These are phyloP conservation scores for Rhizopogon vesiculosus DNA, from an alignment of 768 basidiomycete species.

Conservation along the genomic window DNA sequence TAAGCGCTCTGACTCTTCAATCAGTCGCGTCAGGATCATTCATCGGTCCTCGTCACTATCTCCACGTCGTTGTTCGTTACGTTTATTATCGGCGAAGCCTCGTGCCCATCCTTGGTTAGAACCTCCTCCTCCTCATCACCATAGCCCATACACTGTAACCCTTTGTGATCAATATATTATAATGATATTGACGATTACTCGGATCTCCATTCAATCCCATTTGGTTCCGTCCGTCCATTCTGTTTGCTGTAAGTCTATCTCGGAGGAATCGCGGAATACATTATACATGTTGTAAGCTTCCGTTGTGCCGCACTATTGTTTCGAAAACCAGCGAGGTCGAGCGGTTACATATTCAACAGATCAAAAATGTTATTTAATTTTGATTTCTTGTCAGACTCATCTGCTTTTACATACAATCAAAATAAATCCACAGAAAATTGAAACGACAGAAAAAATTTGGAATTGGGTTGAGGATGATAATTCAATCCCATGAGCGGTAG, in stretches of 20 bases:
- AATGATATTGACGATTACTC: not conserved
- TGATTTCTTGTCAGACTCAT: not conserved
- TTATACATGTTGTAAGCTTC: no score
- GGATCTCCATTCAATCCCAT: not conserved
- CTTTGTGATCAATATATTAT: not conserved
- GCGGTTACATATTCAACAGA: not conserved
- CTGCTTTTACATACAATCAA: no score
- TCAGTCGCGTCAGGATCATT: not conserved
- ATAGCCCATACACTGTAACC: not conserved
- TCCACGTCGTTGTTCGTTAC: not conserved
- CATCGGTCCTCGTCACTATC: not conserved
- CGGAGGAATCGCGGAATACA: not conserved
- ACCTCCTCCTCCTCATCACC: not conserved
- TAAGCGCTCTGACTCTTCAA: not conserved
- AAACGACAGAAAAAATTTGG: not conserved
- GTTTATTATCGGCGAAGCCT: not conserved
- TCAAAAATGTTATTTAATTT: not conserved
- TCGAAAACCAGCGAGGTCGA: not conserved
- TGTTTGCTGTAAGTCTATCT: not conserved
- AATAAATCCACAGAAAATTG: not conserved
- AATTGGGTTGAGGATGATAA: not conserved
- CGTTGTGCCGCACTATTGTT: not conserved
- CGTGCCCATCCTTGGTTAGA: not conserved
- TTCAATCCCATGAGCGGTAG: not conserved
- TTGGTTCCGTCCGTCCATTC: not conserved